Evolutionary conservation across 352 stramenopile species (phyloP), one percentile per base, ranked within the genome.

Genomic region (Saprolegnia parasitica): DNA sequence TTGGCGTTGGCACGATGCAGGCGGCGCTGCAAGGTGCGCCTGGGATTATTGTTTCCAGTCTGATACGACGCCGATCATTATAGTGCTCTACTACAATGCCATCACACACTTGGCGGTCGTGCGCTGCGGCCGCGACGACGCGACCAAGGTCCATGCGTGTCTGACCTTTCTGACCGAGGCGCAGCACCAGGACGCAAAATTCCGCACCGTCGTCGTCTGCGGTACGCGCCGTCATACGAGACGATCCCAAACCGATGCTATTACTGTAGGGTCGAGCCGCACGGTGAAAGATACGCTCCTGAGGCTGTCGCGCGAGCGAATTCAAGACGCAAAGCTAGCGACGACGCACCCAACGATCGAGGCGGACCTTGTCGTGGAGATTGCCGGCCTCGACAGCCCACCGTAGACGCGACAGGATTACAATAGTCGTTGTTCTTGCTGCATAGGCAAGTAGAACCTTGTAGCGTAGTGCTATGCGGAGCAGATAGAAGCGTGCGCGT

Each of bases 1-100:
- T 62, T 29, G 63, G 63, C 18, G 42, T 56, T 0, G 63, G 63
- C 45, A 20, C 50, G 5, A 70, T 70, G 49, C 40, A 57, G 54
- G 24, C 52, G n/a, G n/a, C 63, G 13, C 20, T 39, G 11, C 63
- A 70, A 70, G 63, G 63, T 70, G 52, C 49, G 18, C 23, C 5
- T 39, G 4, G 8, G 5, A 20, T 18, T 21, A 29, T 63, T 21
- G 29, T 24, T 10, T 55, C 5, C 15, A 39, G 16, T 58, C 52
- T 16, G 42, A n/a, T 46, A n/a, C n/a, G n/a, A n/a, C n/a, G n/a
- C n/a, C n/a, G n/a, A 18, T 23, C 32, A 20, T 21, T 60, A n/a
- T 47, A 70, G 63, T 70, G 11, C 24, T 70, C 13, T 70, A 70
- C 45, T 70, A 70, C 63, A 70, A 70, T 21, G 45, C 63, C 5